These are phyloP conservation scores for Claviceps arundinis DNA, from an alignment of 2,329 filamentous ascomycete species.

Conservation along the genomic window DNA sequence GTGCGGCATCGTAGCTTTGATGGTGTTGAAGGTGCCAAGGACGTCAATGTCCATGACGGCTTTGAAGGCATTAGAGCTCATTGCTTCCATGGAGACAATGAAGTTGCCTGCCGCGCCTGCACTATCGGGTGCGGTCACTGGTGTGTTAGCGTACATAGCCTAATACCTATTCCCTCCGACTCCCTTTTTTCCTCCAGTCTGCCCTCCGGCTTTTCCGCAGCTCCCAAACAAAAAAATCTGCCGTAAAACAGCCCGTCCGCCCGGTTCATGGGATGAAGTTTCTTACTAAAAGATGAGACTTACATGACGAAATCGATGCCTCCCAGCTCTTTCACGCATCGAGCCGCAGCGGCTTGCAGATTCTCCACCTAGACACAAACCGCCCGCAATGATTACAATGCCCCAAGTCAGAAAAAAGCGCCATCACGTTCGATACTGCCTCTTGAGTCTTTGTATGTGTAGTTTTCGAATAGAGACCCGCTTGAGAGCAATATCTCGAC, in stretches of 20 bases:
- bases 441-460: background rate
- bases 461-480: background rate
- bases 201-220: background rate
- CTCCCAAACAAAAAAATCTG: background rate
- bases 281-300: constrained; percentile 13
- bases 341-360: constrained; percentile 54
- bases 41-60: constrained; percentile 94
- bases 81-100: constrained; percentile 66
- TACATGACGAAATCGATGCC: constrained; percentile 88
- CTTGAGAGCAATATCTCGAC: no score
- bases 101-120: constrained; percentile 96
- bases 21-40: constrained; percentile 82
- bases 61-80: constrained; percentile 85
- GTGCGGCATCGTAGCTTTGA: constrained; percentile 81
- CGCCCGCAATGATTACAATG: background rate
- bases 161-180: background rate
- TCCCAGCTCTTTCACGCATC: constrained; percentile 71
- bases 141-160: background rate
- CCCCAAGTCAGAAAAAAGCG: background rate
- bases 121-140: constrained; percentile 29
- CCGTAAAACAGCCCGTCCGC: no score
- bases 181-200: background rate
- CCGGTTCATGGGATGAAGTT: no score
- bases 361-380: constrained; percentile 14
- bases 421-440: background rate